Conservation (phyloP, 257 asterid species). For the Rauvolfia tetraphylla region DNA sequence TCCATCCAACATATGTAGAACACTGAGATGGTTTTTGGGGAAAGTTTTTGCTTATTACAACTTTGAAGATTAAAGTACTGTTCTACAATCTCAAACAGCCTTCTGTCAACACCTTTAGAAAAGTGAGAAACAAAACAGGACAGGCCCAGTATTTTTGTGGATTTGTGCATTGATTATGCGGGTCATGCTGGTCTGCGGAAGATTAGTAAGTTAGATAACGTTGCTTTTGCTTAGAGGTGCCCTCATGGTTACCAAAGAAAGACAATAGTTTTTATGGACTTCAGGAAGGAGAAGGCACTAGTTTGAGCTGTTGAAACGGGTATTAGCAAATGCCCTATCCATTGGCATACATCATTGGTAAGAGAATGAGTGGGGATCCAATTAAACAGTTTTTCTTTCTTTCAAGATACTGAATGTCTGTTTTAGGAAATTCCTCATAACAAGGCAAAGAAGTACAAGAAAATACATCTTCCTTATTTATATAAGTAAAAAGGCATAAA, state of each 20-base stretch:
- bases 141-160: not conserved
- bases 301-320: not conserved
- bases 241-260: not conserved
- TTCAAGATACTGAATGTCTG: no score
- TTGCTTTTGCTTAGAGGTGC: not conserved
- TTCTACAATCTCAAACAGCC: not conserved
- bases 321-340: not conserved
- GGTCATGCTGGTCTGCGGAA: no score
- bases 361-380: not conserved
- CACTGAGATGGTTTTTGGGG: not conserved
- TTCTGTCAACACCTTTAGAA: not conserved
- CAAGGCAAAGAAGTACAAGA: no score
- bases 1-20: not conserved
- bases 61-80: not conserved
- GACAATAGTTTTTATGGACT: not conserved
- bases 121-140: not conserved
- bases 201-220: not conserved
- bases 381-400: not conserved
- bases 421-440: no score
- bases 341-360: not conserved
- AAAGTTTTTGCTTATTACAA: not conserved
- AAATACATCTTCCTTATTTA: no score
- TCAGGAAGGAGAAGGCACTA: not conserved
- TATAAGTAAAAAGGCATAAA: no score
- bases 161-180: not conserved